Evolutionary conservation across 2,329 filamentous ascomycete species (phyloP).

Genomic region (Fusarium sublunatum): DNA sequence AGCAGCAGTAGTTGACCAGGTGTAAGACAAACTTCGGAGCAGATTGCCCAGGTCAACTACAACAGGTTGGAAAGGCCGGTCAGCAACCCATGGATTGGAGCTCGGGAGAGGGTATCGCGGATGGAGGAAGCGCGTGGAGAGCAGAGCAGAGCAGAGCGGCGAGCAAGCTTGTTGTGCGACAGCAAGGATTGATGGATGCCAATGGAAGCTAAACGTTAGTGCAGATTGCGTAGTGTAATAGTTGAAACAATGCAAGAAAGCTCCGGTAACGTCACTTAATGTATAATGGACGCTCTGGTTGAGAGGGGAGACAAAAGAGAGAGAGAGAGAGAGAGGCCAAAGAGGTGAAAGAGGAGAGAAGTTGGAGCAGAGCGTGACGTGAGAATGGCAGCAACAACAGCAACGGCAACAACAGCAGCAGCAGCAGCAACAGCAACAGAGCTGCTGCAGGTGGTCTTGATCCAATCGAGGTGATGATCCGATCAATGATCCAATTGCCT

Average conservation of each 20-base stretch:
- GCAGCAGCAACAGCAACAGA: background rate
- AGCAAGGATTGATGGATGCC: conserved; percentile 17
- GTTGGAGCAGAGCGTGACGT: conserved; percentile 20
- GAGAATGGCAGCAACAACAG: conserved; percentile 18
- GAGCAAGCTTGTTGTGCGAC: conserved; percentile 16
- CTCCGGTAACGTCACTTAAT: background rate
- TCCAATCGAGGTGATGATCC: conserved; percentile 42
- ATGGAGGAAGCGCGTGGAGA: conserved; percentile 34
- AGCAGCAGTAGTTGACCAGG: conserved; percentile 26
- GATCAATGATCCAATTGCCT: conserved; percentile 14
- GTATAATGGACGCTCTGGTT: background rate
- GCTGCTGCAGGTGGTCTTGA: background rate
- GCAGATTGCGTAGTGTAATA: conserved; percentile 10
- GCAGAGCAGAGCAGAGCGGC: conserved; percentile 17
- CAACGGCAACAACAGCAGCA: background rate
- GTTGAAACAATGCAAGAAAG: conserved; percentile 10
- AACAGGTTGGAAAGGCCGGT: conserved; percentile 34
- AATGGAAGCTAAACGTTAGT: conserved; percentile 27
- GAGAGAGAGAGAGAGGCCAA: background rate
- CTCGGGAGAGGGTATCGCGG: conserved; percentile 15
- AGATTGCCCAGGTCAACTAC: conserved; percentile 40
- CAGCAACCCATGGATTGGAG: conserved; percentile 42
- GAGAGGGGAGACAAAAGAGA: background rate
- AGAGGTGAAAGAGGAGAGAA: conserved; percentile 10
- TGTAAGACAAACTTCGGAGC: conserved; percentile 37